Conservation (phyloP, 1,284 basidiomycete species). For the Melampsora americana region DNA sequence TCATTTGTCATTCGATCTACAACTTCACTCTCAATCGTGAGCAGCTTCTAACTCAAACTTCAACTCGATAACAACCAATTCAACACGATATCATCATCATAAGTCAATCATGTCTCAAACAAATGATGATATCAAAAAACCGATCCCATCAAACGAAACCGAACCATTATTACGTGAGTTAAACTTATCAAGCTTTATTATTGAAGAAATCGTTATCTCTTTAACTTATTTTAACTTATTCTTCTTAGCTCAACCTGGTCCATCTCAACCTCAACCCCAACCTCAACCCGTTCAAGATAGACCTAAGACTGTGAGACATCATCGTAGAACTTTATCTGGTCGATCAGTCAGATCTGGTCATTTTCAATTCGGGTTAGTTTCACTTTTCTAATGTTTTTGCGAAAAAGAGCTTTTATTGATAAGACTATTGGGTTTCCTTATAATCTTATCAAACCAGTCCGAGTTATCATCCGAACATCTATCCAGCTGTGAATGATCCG, state of each 20-base stretch:
- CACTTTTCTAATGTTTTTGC: not conserved
- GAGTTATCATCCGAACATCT: slow-evolving; percentile 36
- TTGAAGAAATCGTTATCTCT: not conserved
- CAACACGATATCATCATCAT: too few relatives aligned
- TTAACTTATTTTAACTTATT: not conserved
- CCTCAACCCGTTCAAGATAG: slow-evolving; percentile 30
- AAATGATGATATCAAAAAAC: not conserved
- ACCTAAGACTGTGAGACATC: slow-evolving; percentile 34
- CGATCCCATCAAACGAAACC: not conserved
- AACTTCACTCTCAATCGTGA: too few relatives aligned
- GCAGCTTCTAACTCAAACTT: too few relatives aligned
- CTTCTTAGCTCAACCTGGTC: not conserved
- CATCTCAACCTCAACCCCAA: slow-evolving; percentile 16
- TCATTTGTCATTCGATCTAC: too few relatives aligned
- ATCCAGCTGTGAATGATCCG: slow-evolving; percentile 32
- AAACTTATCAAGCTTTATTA: not conserved
- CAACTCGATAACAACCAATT: too few relatives aligned
- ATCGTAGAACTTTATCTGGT: slow-evolving; percentile 35
- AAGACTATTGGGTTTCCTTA: not conserved
- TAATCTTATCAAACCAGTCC: slow-evolving; percentile 1
- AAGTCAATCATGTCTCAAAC: not conserved
- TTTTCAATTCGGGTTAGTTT: slow-evolving; percentile 34
- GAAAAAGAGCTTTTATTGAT: not conserved
- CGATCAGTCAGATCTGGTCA: slow-evolving; percentile 32
- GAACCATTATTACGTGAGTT: slow-evolving; percentile 32